phyloP scores from a whole-genome alignment of 192 early-diverging fungal genomes.

The Allomyces arbusculus region DNA sequence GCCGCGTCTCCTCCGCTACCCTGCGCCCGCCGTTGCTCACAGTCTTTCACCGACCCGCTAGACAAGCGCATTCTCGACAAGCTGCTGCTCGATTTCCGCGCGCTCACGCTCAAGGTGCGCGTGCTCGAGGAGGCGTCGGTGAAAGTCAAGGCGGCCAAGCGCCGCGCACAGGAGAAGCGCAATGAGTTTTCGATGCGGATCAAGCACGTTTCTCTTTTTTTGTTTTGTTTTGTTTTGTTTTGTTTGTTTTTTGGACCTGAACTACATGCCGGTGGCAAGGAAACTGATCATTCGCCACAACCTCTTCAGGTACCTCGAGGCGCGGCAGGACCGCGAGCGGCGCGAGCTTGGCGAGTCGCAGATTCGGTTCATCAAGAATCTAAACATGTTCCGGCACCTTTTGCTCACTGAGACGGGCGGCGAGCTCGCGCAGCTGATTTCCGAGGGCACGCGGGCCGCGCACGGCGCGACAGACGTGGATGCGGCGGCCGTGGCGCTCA shows the following conservation, averaged over 20 bases:
- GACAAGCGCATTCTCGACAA: conserved; percentile 10
- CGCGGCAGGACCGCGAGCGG: conserved; percentile 11
- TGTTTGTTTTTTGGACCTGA: too few species aligned
- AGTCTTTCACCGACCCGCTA: too few species aligned
- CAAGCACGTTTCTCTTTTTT: not conserved
- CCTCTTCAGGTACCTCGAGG: conserved; percentile 4
- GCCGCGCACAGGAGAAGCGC: conserved; percentile 7
- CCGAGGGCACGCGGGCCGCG: too few species aligned
- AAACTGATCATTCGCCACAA: too few species aligned
- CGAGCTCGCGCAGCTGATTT: too few species aligned
- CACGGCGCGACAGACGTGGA: too few species aligned
- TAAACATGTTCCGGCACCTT: conserved; percentile 9
- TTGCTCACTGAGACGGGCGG: conserved; percentile 7
- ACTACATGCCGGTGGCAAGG: too few species aligned
- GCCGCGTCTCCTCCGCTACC: too few species aligned
- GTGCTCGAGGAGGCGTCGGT: conserved; percentile 3
- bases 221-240: too few species aligned
- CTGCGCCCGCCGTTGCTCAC: too few species aligned
- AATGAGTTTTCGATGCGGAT: conserved; percentile 3
- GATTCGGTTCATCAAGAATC: conserved; percentile 10
- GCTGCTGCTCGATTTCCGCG: conserved; percentile 7
- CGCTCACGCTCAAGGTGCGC: conserved; percentile 8
- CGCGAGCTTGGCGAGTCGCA: conserved; percentile 10
- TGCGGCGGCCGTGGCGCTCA: not conserved
- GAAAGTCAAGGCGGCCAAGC: conserved; percentile 8